phyloP scores from a whole-genome alignment of 2,329 filamentous ascomycete species.

The Fusarium citri region DNA sequence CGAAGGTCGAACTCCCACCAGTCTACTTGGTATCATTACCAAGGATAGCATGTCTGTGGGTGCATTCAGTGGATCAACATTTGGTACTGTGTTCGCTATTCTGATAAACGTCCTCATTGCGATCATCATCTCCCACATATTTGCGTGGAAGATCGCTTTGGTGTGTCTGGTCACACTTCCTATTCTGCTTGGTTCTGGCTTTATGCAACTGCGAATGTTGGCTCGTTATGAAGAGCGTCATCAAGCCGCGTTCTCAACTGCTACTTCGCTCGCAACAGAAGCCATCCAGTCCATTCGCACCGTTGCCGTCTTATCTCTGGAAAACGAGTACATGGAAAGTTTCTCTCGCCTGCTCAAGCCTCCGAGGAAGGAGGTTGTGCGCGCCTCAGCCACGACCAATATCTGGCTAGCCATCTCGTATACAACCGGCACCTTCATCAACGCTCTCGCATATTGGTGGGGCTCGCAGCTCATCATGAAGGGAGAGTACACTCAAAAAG shows the following conservation, averaged over 20 bases:
- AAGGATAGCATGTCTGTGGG: constrained; percentile 74
- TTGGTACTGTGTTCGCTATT: constrained; percentile 76
- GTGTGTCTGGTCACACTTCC: constrained; percentile 77
- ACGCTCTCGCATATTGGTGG: constrained; percentile 85
- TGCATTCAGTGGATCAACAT: constrained; percentile 75
- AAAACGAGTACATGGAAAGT: constrained; percentile 62
- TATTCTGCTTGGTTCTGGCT: constrained; percentile 73
- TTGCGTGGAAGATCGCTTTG: constrained; percentile 81
- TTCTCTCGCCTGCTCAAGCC: constrained; percentile 63
- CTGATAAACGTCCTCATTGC: constrained; percentile 74
- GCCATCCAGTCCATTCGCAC: constrained; percentile 34
- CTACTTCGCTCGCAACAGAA: constrained; percentile 38
- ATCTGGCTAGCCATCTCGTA: constrained; percentile 71
- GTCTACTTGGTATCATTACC: constrained; percentile 75
- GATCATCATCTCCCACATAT: constrained; percentile 74
- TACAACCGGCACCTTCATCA: constrained; percentile 72
- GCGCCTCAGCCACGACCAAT: constrained; percentile 63
- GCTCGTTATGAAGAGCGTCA: constrained; percentile 72
- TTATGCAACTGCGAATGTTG: constrained; percentile 74
- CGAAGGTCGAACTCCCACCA: constrained; percentile 68
- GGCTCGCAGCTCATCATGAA: constrained; percentile 75
- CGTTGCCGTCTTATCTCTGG: constrained; percentile 56
- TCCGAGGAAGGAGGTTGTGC: constrained; percentile 65
- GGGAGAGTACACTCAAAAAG: constrained; percentile 70
- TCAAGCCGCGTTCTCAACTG: constrained; percentile 67